Conservation (phyloP, 2,329 filamentous ascomycete species). For the Aspergillus sp. region DNA sequence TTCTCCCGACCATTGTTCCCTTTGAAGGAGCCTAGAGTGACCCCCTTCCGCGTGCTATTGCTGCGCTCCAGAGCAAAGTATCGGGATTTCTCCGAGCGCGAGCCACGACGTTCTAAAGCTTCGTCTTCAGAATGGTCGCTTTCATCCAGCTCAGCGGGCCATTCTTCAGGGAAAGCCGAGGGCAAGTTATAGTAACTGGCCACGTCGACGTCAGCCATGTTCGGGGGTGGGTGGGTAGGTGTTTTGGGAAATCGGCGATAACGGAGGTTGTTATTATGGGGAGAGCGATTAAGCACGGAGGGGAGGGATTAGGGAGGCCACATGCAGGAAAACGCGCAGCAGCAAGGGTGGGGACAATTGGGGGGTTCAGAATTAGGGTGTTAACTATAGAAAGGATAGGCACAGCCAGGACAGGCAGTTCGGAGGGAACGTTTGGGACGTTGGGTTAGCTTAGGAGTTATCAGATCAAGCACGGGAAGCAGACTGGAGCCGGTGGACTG, state of each 20-base stretch:
- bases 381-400: background rate
- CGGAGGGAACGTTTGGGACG: background rate
- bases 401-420: constrained; percentile 1
- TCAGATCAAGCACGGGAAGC: constrained; percentile 19
- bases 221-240: constrained; percentile 2
- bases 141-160: constrained; percentile 80
- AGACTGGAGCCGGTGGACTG: constrained; percentile 1
- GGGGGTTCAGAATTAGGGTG: constrained; percentile 1
- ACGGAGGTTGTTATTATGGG: background rate
- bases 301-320: constrained; percentile 1
- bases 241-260: constrained; percentile 1
- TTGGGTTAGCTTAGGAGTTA: constrained; percentile 12
- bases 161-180: constrained; percentile 75
- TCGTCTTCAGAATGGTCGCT: constrained; percentile 67
- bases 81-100: constrained; percentile 68
- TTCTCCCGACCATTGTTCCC: constrained; percentile 70
- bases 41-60: constrained; percentile 67
- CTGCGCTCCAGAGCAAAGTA: constrained; percentile 82
- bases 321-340: constrained; percentile 19
- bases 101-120: constrained; percentile 34
- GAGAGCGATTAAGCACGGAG: constrained; percentile 11
- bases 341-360: constrained; percentile 13
- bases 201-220: constrained; percentile 73
- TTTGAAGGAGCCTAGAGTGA: constrained; percentile 68
- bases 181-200: constrained; percentile 88